A percentile compares a stretch with the other conserved stretches of the same genome.
Evolutionary conservation across 768 basidiomycete species (phyloP).

Genomic region (Daedaleopsis sinensis): DNA sequence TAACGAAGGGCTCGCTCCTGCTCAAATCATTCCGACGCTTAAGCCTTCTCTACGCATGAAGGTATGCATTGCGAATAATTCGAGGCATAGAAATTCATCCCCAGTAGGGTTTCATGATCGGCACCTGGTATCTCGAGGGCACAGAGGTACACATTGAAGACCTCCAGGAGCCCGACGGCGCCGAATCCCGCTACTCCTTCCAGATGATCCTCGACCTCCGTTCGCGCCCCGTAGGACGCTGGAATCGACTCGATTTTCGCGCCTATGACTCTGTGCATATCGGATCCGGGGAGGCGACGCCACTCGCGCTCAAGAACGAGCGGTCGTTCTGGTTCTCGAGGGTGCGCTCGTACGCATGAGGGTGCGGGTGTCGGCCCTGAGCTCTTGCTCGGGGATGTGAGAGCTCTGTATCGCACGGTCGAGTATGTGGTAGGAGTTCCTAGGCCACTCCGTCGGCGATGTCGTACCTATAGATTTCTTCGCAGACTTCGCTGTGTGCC

Average conservation of each 20-base stretch:
- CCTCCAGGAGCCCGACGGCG: constrained; percentile 54
- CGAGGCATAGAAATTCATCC: neutral
- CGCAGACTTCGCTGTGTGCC: no score
- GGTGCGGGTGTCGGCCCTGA: neutral
- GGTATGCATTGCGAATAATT: constrained; percentile 39
- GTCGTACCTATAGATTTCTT: no score
- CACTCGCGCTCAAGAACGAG: constrained; percentile 78
- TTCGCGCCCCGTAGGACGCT: constrained; percentile 82
- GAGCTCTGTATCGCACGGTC: no score
- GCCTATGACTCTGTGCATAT: constrained; percentile 77
- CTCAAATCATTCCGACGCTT: constrained; percentile 73
- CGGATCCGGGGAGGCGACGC: constrained; percentile 71
- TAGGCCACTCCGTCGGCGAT: no score
- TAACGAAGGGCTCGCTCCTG: constrained; percentile 74
- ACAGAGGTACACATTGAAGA: constrained; percentile 62
- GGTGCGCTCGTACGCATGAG: constrained; percentile 63
- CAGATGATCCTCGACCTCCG: constrained; percentile 71
- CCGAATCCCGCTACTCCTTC: constrained; percentile 60
- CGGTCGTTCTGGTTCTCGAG: constrained; percentile 95
- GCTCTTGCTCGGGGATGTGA: neutral
- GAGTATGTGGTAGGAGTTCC: no score
- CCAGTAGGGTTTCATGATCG: constrained; percentile 70
- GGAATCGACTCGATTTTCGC: constrained; percentile 78
- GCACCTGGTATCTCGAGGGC: constrained; percentile 71
- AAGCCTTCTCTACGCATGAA: constrained; percentile 80